Evolutionary conservation across 1,284 basidiomycete species (phyloP).

Genomic region (Ganoderma resinaceum): DNA sequence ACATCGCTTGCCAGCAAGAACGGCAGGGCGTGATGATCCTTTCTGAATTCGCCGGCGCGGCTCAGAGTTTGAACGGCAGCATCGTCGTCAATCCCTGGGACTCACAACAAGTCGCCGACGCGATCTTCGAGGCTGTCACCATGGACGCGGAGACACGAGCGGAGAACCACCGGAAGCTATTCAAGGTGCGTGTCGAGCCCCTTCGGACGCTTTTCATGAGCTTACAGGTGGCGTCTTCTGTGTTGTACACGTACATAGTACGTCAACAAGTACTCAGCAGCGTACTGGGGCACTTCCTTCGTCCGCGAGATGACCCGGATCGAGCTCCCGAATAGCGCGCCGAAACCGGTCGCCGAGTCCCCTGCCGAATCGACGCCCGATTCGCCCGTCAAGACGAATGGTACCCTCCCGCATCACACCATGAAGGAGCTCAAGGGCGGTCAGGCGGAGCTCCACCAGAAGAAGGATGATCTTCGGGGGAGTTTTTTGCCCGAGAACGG

Average conservation of each 20-base stretch:
- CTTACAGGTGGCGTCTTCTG: neutral
- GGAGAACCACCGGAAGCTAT: conserved; percentile 94
- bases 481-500: conserved; percentile 43
- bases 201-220: neutral
- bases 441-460: conserved; percentile 44
- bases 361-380: conserved; percentile 18
- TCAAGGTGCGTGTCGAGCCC: conserved; percentile 65
- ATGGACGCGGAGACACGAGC: conserved; percentile 84
- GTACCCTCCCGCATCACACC: conserved; percentile 42
- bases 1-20: conserved; percentile 94
- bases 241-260: conserved; percentile 52
- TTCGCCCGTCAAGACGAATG: conserved; percentile 19
- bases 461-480: conserved; percentile 43
- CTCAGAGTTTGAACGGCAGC: conserved; percentile 93
- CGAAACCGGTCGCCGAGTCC: conserved; percentile 26
- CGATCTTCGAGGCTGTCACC: conserved; percentile 93
- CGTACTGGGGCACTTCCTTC: conserved; percentile 93
- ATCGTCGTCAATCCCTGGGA: conserved; percentile 98
- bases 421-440: conserved; percentile 46
- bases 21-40: conserved; percentile 97
- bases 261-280: conserved; percentile 92
- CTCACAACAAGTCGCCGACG: conserved; percentile 94
- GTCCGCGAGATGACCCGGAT: conserved; percentile 83
- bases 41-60: conserved; percentile 98
- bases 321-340: conserved; percentile 30